Percentiles rank a stretch among this genome's conserved stretches.
phyloP scores from a whole-genome alignment of 768 basidiomycete species.

The Plicaturopsis crispa region DNA sequence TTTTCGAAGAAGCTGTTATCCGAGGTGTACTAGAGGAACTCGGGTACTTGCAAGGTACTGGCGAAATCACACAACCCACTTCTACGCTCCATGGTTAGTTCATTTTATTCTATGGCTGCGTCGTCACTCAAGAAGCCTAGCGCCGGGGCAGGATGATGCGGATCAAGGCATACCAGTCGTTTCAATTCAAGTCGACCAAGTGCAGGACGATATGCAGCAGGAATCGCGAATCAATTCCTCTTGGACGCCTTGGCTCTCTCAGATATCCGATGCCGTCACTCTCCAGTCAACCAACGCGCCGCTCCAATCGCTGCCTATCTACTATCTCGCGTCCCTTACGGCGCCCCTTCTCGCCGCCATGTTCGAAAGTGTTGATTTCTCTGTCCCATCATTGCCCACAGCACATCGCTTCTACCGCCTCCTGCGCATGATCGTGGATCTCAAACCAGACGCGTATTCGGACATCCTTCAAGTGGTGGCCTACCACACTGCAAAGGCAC shows the following conservation, averaged over 20 bases:
- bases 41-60: constrained; percentile 23
- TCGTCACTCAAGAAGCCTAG: too few species aligned
- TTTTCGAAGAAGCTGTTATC: constrained; percentile 60
- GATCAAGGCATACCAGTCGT: too few species aligned
- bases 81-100: too few species aligned
- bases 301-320: constrained; percentile 43
- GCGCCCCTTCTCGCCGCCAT: constrained; percentile 57
- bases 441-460: constrained; percentile 61
- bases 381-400: constrained; percentile 23
- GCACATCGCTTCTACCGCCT: constrained; percentile 46
- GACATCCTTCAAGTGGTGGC: constrained; percentile 70
- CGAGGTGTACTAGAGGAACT: constrained; percentile 46
- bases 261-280: constrained; percentile 12
- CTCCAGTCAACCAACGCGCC: constrained; percentile 50
- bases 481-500: constrained; percentile 48
- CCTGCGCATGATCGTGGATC: constrained; percentile 40
- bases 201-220: constrained; percentile 15
- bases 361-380: constrained; percentile 46
- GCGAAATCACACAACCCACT: not conserved
- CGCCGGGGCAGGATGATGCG: too few species aligned
- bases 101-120: too few species aligned
- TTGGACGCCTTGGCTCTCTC: constrained; percentile 23
- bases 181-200: constrained; percentile 57
- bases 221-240: not conserved
- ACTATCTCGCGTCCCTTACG: constrained; percentile 55